Base-by-base conservation (phyloP, 2,329 filamentous ascomycete genomes). In the Mariannaea elegans region DNA sequence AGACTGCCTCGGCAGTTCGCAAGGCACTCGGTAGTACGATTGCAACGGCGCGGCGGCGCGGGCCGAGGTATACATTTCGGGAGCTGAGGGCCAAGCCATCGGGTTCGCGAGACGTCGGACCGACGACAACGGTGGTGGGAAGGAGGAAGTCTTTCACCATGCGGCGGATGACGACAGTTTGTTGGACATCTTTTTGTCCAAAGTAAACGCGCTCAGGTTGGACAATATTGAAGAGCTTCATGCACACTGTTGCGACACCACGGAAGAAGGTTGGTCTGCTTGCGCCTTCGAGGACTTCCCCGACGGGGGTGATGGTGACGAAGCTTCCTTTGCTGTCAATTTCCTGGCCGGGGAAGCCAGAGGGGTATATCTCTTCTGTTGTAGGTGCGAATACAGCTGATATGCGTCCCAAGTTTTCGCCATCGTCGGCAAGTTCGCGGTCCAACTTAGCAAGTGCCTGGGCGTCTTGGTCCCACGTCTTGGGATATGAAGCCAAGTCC, bases 131-230 rank as follows among this genome's bases (percentile, higher is more conserved):
- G 19, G 91, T 81, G 3, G 87, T 90, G 36, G 91, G 87, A 38
- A 98, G 76, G 74, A 93, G 87, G 66, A 99, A 94, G 76, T 99
- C 95, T 66, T 87, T 84, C 29, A 97, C 91, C 86, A 99, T 88
- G 42, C 91, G 87, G 71, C 87, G 89, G 71, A 99, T 91, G 10
- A 99, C 86, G 16, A 97, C 91, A 0, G 93, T 97, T 78, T 99
- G 95, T 81, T 99, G 95, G 18, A 97, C 88, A 75, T 99, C 95
- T 79, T 99, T 99, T 77, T 98, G 95, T 4, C 95, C 95, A 80
- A 99, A 97, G 78, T 97, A 94, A 18, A 91, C 90, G 4, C 84
- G 82, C 59, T 93, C 89, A 0, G 91, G 88, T 70, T 80, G 79
- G 16, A 81, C 77, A 18, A 79, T 75, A 64, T 80, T 80, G 73